Percentiles rank a stretch among this genome's conserved stretches.
These are phyloP conservation scores for Clathrospora elynae DNA, from an alignment of 2,329 filamentous ascomycete genomes.

Conservation along the genomic window DNA sequence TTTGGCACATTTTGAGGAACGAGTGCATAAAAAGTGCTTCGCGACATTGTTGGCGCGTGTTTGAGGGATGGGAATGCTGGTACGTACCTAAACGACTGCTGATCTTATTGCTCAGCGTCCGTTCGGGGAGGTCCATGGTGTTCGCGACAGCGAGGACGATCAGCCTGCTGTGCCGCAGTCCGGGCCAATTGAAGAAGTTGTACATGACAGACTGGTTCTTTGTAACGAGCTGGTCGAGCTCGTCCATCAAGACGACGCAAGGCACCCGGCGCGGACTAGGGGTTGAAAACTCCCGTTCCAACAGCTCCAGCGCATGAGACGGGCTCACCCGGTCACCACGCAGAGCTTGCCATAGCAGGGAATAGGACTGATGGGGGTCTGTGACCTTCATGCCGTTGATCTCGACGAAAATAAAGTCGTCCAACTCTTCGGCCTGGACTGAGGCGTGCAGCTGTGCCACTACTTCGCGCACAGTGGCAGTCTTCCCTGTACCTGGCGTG, in stretches of 20 bases:
- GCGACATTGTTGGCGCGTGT: conserved; percentile 21
- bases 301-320: conserved; percentile 84
- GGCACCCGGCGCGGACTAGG: conserved; percentile 89
- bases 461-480: conserved; percentile 94
- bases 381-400: conserved; percentile 99
- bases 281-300: conserved; percentile 90
- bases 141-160: conserved; percentile 98
- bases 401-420: conserved; percentile 98
- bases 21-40: conserved; percentile 4
- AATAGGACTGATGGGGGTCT: conserved; percentile 95
- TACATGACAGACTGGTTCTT: conserved; percentile 99
- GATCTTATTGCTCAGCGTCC: conserved; percentile 97
- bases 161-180: conserved; percentile 83
- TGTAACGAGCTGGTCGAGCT: conserved; percentile 95
- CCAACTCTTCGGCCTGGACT: conserved; percentile 86
- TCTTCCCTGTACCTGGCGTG: conserved; percentile 97
- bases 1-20: conserved; percentile 21
- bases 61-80: conserved; percentile 25
- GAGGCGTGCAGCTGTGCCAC: conserved; percentile 86
- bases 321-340: conserved; percentile 92
- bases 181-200: conserved; percentile 99
- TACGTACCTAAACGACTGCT: conserved; percentile 69
- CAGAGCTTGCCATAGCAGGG: conserved; percentile 91
- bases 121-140: conserved; percentile 96
- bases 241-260: conserved; percentile 97